phyloP scores from a whole-genome alignment of 2,329 filamentous ascomycete genomes.

The Xylaria sp. region DNA sequence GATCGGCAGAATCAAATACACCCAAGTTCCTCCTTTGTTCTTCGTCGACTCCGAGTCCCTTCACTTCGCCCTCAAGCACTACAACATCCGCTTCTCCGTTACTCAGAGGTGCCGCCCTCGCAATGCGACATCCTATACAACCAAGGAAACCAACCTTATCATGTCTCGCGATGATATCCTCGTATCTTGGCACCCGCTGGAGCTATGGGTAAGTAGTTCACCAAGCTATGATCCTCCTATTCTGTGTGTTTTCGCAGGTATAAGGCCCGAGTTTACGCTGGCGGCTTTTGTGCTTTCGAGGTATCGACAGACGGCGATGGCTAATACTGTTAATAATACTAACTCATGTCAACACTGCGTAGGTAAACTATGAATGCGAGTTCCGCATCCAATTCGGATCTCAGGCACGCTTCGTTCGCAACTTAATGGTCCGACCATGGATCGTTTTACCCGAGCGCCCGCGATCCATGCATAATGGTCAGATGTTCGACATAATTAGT shows the following conservation, averaged over 20 bases:
- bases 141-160: constrained; percentile 20
- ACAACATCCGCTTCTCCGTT: constrained; percentile 18
- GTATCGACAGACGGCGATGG: too few species aligned
- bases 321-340: too few species aligned
- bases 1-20: neutral
- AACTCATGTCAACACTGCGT: neutral
- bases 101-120: neutral
- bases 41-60: constrained; percentile 13
- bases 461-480: neutral
- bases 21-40: constrained; percentile 5
- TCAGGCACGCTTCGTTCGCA: constrained; percentile 15
- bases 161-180: constrained; percentile 29
- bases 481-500: neutral
- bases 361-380: neutral
- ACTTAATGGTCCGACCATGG: constrained; percentile 21
- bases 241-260: neutral
- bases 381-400: constrained; percentile 5
- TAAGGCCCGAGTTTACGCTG: neutral
- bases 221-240: neutral
- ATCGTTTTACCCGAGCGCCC: neutral
- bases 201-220: neutral
- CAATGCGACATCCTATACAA: rapidly evolving
- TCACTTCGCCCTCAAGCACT: neutral
- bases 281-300: too few species aligned
- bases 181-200: constrained; percentile 20